Conservation (phyloP, 106 monocot species). For the Dactylorhiza incarnata region DNA sequence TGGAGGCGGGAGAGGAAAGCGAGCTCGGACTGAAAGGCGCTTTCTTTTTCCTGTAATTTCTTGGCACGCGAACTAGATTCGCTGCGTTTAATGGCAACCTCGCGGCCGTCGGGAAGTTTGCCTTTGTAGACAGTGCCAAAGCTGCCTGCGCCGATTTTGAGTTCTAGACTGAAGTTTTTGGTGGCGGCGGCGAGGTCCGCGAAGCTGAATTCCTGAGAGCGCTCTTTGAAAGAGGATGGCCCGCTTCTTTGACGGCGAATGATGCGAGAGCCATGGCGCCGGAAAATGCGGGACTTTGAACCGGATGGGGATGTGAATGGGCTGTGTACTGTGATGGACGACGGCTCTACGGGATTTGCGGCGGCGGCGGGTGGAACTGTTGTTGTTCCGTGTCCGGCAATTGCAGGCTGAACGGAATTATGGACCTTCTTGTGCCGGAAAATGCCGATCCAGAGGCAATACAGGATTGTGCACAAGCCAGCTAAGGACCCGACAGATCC, state of each 20-base stretch:
- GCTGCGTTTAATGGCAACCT: constrained; percentile 27
- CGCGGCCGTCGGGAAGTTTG: constrained; percentile 20
- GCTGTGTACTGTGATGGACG: background rate
- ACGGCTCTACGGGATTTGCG: background rate
- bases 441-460: constrained; percentile 25
- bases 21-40: constrained; percentile 43
- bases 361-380: constrained; percentile 12
- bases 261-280: background rate
- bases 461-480: constrained; percentile 43
- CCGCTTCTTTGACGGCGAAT: constrained; percentile 3
- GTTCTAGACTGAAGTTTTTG: constrained; percentile 1
- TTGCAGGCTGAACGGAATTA: constrained; percentile 69
- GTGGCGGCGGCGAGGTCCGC: background rate
- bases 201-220: constrained; percentile 4
- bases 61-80: background rate
- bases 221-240: background rate
- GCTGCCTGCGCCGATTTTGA: constrained; percentile 24
- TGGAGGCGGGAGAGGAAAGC: constrained; percentile 46
- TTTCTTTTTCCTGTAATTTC: constrained; percentile 36
- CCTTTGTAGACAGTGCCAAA: constrained; percentile 30
- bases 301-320: background rate
- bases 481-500: constrained; percentile 48
- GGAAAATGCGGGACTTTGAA: constrained; percentile 3
- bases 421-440: constrained; percentile 56
- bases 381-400: constrained; percentile 18